Evolutionary conservation across 495 filamentous ascomycete genomes (phyloP).

Genomic region (Endocarpon pusillum): DNA sequence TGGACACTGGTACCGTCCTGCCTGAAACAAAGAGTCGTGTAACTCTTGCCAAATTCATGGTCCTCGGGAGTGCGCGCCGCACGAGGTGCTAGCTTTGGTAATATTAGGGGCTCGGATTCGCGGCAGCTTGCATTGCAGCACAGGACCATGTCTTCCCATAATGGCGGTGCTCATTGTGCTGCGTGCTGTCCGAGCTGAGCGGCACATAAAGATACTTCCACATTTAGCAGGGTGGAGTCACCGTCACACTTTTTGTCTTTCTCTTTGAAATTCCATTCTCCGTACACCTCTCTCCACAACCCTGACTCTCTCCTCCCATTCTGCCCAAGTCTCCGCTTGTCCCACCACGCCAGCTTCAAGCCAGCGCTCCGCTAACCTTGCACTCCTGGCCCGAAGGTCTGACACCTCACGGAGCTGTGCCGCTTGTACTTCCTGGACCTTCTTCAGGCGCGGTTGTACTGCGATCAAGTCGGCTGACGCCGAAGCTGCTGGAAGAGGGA

Average conservation of each 20-base stretch:
- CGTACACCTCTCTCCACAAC: constrained; percentile 36
- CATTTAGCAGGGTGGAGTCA: neutral
- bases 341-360: constrained; percentile 57
- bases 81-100: too few species aligned
- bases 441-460: constrained; percentile 53
- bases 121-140: too few species aligned
- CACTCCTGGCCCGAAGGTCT: constrained; percentile 54
- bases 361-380: constrained; percentile 57
- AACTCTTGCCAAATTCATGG: too few species aligned
- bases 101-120: too few species aligned
- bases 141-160: neutral
- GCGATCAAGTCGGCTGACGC: constrained; percentile 49
- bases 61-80: too few species aligned
- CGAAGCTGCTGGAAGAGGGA: constrained; percentile 53
- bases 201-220: neutral
- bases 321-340: constrained; percentile 53
- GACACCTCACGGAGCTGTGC: constrained; percentile 56
- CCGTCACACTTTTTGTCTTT: neutral
- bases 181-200: neutral
- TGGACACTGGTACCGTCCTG: too few species aligned
- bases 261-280: neutral
- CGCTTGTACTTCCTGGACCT: constrained; percentile 44
- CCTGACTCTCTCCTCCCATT: constrained; percentile 52
- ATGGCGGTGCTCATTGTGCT: neutral
- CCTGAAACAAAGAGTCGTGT: too few species aligned